phyloP scores from a whole-genome alignment of 2,329 filamentous ascomycete genomes.

The Daldinia eschscholtzii region DNA sequence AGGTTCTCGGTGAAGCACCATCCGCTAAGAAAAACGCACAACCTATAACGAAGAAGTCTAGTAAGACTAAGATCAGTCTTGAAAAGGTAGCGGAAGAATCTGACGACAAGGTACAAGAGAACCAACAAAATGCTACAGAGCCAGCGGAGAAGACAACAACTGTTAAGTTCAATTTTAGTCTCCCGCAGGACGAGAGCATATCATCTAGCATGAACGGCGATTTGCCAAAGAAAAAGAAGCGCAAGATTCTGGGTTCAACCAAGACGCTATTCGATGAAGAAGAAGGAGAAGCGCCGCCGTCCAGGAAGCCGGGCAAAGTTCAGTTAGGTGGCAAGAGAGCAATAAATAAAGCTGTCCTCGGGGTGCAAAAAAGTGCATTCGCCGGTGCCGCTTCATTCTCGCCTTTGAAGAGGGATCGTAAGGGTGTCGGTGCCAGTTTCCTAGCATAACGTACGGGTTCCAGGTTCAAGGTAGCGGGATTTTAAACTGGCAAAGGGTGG shows the following conservation, averaged over 20 bases:
- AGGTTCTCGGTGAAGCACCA: conserved; percentile 60
- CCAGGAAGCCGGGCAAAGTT: conserved; percentile 49
- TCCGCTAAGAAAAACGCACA: conserved; percentile 62
- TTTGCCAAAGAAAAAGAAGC: conserved; percentile 74
- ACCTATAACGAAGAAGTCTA: conserved; percentile 47
- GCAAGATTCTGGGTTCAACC: conserved; percentile 75
- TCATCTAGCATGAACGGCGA: conserved; percentile 43
- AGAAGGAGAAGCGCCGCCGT: conserved; percentile 60
- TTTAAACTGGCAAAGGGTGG: conserved; percentile 19
- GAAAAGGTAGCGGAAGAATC: conserved; percentile 51
- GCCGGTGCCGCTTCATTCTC: conserved; percentile 70
- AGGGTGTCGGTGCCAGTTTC: conserved; percentile 73
- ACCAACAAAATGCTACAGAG: conserved; percentile 42
- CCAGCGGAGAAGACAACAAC: conserved; percentile 47
- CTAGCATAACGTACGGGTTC: conserved; percentile 56
- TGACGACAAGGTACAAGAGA: conserved; percentile 54
- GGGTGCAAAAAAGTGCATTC: conserved; percentile 61
- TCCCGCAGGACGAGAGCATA: conserved; percentile 48
- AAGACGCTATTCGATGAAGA: conserved; percentile 80
- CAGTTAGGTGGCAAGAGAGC: conserved; percentile 46
- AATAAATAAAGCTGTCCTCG: conserved; percentile 55
- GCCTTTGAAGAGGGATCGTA: conserved; percentile 77
- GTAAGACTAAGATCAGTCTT: conserved; percentile 53
- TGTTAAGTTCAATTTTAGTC: conserved; percentile 52
- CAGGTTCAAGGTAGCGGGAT: conserved; percentile 20